These are phyloP conservation scores for Populus trichocarpa DNA, from an alignment of 441 rosid genomes.

Conservation along the genomic window DNA sequence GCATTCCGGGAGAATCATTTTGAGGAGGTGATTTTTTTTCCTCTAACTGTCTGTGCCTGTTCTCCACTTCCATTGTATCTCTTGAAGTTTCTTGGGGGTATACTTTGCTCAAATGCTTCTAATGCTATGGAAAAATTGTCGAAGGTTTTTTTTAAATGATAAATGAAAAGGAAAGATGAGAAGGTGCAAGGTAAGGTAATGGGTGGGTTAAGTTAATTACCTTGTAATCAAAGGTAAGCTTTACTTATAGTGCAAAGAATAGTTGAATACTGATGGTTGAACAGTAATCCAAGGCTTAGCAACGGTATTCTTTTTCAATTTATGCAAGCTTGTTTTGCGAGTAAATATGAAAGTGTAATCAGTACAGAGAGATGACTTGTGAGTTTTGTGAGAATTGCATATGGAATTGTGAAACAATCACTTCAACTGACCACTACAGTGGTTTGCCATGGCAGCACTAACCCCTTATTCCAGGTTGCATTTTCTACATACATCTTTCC, in stretches of 20 bases:
- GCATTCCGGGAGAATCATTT: conserved; percentile 59
- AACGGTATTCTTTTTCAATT: background rate
- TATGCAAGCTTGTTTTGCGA: background rate
- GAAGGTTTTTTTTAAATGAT: no score
- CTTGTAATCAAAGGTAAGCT: background rate
- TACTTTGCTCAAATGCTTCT: background rate
- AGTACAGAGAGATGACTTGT: background rate
- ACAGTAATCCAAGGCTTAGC: background rate
- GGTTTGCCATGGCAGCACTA: background rate
- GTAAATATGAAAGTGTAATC: background rate
- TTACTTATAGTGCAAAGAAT: background rate
- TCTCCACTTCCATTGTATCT: background rate
- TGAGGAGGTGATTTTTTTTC: conserved; percentile 51
- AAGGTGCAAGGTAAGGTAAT: background rate
- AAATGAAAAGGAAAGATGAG: background rate
- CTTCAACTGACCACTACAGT: background rate
- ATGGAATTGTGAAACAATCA: background rate
- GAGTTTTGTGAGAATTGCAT: background rate
- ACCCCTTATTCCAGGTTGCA: background rate
- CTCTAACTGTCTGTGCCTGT: background rate
- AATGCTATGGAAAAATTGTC: no score
- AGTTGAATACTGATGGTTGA: background rate
- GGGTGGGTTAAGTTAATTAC: background rate
- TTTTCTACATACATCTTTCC: background rate
- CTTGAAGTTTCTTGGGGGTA: background rate